phyloP scores from a whole-genome alignment of 1,284 basidiomycete species.

The Microbotryum violaceum region DNA sequence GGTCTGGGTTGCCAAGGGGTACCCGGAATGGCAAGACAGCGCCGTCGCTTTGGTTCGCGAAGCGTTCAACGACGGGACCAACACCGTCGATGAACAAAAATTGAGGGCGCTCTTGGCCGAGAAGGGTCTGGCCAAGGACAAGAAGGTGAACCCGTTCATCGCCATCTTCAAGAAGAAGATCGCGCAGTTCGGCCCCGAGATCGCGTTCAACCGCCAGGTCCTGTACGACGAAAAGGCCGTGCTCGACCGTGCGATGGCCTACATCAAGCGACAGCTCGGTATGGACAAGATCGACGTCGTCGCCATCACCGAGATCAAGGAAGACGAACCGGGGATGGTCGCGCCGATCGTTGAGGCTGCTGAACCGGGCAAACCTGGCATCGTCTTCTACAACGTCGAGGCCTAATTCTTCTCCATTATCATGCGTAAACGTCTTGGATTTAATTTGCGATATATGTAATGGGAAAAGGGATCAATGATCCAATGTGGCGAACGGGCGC shows the following conservation, averaged over 20 bases:
- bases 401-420: not conserved
- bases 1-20: conserved; percentile 80
- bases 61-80: conserved; percentile 55
- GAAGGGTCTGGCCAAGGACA: conserved; percentile 88
- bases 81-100: conserved; percentile 74
- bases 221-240: conserved; percentile 81
- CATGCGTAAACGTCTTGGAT: no score
- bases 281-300: conserved; percentile 64
- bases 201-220: conserved; percentile 78
- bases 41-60: conserved; percentile 70
- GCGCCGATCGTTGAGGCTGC: conserved; percentile 67
- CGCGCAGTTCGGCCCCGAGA: conserved; percentile 64
- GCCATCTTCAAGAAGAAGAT: conserved; percentile 82
- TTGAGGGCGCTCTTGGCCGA: conserved; percentile 62
- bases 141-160: conserved; percentile 92
- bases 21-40: conserved; percentile 88
- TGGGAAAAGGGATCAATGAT: no score
- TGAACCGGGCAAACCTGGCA: conserved; percentile 75
- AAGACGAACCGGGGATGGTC: conserved; percentile 48
- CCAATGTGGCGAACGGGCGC: no score
- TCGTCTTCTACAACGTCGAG: conserved; percentile 28
- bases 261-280: conserved; percentile 75
- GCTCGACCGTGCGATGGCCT: conserved; percentile 63
- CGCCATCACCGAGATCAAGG: conserved; percentile 49
- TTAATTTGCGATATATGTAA: no score